phyloP scores from a whole-genome alignment of 2,329 filamentous ascomycete genomes.

The Fusarium heterosporum region DNA sequence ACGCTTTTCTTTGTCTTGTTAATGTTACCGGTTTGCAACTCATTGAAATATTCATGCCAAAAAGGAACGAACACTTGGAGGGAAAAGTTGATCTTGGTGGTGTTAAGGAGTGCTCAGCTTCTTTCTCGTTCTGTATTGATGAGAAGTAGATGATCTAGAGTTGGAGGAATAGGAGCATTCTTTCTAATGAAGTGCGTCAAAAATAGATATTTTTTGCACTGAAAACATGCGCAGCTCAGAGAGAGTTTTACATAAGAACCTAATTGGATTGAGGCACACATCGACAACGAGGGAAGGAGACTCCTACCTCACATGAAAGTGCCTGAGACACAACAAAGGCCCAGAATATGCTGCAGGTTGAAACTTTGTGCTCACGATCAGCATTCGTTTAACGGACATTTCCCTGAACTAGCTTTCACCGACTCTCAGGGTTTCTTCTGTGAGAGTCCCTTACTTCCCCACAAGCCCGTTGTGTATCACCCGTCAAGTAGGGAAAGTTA shows the following conservation, averaged over 20 bases:
- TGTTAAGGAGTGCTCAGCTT: too few relatives aligned
- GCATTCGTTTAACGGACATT: background rate
- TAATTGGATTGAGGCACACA: background rate
- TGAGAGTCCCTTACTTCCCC: constrained; percentile 5
- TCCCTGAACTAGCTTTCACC: background rate
- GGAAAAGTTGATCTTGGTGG: too few relatives aligned
- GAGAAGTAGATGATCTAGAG: too few relatives aligned
- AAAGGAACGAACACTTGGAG: too few relatives aligned
- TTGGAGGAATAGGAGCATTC: too few relatives aligned
- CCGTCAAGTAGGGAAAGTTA: background rate
- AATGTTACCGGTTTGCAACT: too few relatives aligned
- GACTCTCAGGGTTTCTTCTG: constrained; percentile 23
- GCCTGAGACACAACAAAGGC: background rate
- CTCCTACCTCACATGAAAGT: background rate
- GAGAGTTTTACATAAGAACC: background rate
- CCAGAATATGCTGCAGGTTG: background rate
- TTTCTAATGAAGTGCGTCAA: too few relatives aligned
- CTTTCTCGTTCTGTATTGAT: too few relatives aligned
- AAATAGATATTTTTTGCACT: too few relatives aligned
- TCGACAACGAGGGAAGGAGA: background rate
- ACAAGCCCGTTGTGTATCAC: background rate
- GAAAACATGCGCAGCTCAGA: too few relatives aligned
- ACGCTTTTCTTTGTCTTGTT: too few relatives aligned
- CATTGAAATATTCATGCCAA: too few relatives aligned
- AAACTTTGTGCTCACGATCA: background rate